Evolutionary conservation across 495 filamentous ascomycete species (phyloP).

Genomic region (Lasiosphaeris hirsuta): DNA sequence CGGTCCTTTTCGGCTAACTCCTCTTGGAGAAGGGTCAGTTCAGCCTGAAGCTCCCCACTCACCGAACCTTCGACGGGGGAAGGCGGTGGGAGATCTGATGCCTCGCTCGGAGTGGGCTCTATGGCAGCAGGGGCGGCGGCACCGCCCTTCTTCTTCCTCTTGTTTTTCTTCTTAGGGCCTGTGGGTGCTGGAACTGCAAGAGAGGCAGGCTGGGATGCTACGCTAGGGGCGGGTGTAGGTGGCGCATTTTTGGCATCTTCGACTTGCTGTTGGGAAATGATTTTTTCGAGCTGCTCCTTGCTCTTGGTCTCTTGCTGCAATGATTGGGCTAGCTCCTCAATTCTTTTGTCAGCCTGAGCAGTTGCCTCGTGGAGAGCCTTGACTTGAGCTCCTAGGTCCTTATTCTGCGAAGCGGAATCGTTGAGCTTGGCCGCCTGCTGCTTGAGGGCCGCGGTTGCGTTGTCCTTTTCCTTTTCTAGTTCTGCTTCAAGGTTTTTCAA

Average conservation of each 20-base stretch:
- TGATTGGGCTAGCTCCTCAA: slow-evolving; percentile 24
- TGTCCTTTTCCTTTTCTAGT: slow-evolving; percentile 32
- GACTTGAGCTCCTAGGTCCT: slow-evolving; percentile 38
- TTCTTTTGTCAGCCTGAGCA: slow-evolving; percentile 29
- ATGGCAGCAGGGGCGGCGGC: slow-evolving; percentile 21
- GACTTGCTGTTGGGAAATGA: slow-evolving; percentile 27
- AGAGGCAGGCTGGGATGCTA: slow-evolving; percentile 6
- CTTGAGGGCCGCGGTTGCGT: slow-evolving; percentile 35
- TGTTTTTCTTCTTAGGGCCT: slow-evolving; percentile 75
- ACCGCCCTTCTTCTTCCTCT: slow-evolving; percentile 80
- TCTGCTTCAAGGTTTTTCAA: slow-evolving; percentile 55
- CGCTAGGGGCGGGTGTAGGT: slow-evolving; percentile 10
- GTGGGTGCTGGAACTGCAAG: slow-evolving; percentile 20
- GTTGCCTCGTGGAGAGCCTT: slow-evolving; percentile 30
- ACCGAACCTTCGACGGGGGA: slow-evolving; percentile 24
- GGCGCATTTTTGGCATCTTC: slow-evolving; percentile 33
- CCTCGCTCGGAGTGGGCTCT: slow-evolving; percentile 25
- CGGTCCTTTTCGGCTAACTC: slow-evolving; percentile 68
- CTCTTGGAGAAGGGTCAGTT: slow-evolving; percentile 49
- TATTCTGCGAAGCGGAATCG: slow-evolving; percentile 23
- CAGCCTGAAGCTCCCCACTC: slow-evolving; percentile 34
- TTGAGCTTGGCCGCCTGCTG: slow-evolving; percentile 34
- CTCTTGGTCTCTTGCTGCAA: slow-evolving; percentile 36
- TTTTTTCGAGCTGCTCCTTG: slow-evolving; percentile 32
- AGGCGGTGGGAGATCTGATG: slow-evolving; percentile 25